phyloP scores from a whole-genome alignment of 805 yeast species.

The Schwanniomyces sp. region DNA sequence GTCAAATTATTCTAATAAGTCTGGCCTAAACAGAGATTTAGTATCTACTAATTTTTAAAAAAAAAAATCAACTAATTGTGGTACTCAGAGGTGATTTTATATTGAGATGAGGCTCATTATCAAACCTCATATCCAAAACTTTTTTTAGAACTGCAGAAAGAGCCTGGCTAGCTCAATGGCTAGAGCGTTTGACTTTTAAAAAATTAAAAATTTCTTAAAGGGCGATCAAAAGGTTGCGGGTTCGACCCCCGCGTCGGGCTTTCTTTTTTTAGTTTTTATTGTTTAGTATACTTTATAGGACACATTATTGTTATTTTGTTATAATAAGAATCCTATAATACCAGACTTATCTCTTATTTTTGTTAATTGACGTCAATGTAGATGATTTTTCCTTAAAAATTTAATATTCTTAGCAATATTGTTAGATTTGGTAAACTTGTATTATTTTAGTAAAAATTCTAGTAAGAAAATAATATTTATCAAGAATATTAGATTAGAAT shows the following conservation, averaged over 20 bases:
- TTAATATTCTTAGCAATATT: not conserved
- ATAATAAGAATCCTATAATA: too few species aligned
- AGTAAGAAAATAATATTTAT: not conserved
- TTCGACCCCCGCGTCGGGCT: slow-evolving; percentile 5
- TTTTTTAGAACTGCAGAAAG: not conserved
- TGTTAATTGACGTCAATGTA: too few species aligned
- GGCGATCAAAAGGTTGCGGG: slow-evolving; percentile 3
- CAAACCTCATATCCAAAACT: not conserved
- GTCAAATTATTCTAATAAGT: too few species aligned
- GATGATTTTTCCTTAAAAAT: not conserved
- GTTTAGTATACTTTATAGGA: too few species aligned
- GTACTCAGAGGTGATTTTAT: too few species aligned
- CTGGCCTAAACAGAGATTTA: too few species aligned
- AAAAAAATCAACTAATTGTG: not conserved
- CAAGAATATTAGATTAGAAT: too few species aligned
- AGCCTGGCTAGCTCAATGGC: slow-evolving; percentile 5
- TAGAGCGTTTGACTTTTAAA: slow-evolving; percentile 4
- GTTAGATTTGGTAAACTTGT: not conserved
- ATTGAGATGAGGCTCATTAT: not conserved
- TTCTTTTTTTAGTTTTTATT: not conserved
- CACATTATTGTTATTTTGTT: too few species aligned
- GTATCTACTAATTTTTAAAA: too few species aligned
- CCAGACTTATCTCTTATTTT: too few species aligned
- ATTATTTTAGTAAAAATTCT: not conserved
- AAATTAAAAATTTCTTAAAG: not conserved